Conservation (phyloP, 2,329 filamentous ascomycete species). For the Calonectria henricotiae region DNA sequence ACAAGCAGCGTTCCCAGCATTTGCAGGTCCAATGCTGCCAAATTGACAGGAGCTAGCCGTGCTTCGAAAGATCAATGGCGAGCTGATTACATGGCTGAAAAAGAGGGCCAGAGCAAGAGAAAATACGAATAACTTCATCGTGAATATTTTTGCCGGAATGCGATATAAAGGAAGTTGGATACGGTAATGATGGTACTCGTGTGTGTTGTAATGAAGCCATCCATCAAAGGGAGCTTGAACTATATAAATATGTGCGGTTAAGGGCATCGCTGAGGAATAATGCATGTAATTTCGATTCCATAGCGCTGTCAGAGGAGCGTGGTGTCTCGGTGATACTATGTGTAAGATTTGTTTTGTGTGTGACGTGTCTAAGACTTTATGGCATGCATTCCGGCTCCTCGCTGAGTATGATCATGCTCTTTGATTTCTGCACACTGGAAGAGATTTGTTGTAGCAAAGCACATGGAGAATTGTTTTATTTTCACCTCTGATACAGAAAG, state of each 20-base stretch:
- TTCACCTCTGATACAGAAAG: too few species aligned
- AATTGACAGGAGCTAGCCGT: not conserved
- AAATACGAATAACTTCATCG: not conserved
- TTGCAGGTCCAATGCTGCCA: not conserved
- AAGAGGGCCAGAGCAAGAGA: not conserved
- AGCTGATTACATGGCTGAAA: not conserved
- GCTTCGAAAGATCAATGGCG: not conserved
- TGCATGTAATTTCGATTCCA: not conserved
- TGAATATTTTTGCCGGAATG: not conserved
- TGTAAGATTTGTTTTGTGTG: not conserved
- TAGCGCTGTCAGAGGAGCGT: not conserved
- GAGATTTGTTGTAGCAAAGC: not conserved
- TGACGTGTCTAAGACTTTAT: not conserved
- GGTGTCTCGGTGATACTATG: not conserved
- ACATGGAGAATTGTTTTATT: not conserved
- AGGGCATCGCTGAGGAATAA: not conserved
- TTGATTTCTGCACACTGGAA: too few species aligned
- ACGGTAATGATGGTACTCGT: not conserved
- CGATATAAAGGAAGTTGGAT: not conserved
- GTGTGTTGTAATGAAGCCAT: too few species aligned
- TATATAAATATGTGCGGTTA: not conserved
- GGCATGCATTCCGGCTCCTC: not conserved
- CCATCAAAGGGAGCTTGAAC: not conserved
- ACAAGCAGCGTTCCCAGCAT: slow-evolving; percentile 2
- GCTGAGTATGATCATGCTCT: too few species aligned